phyloP scores from a whole-genome alignment of 2,329 filamentous ascomycete species.

The Colletotrichum godetiae region DNA sequence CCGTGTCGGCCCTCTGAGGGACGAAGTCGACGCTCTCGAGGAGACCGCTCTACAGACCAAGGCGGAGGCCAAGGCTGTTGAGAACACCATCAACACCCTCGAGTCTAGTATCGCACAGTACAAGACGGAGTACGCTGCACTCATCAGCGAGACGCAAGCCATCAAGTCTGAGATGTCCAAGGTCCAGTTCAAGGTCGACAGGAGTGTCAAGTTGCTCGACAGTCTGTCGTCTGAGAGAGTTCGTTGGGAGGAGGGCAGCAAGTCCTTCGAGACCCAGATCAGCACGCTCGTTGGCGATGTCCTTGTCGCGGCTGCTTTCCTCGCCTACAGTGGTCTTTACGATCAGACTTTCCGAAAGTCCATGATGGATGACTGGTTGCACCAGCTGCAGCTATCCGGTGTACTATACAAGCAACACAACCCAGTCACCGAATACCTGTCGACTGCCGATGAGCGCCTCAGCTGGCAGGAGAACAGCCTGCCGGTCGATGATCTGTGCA shows the following conservation, averaged over 20 bases:
- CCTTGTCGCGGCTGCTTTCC: slow-evolving; percentile 93
- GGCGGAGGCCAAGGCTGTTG: slow-evolving; percentile 90
- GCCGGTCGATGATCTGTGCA: slow-evolving; percentile 97
- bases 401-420: slow-evolving; percentile 94
- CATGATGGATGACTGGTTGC: slow-evolving; percentile 97
- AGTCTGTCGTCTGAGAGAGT: slow-evolving; percentile 93
- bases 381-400: slow-evolving; percentile 92
- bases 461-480: slow-evolving; percentile 95
- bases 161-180: slow-evolving; percentile 98
- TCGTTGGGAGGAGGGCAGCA: slow-evolving; percentile 97
- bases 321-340: slow-evolving; percentile 96
- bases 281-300: slow-evolving; percentile 96
- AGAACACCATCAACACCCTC: slow-evolving; percentile 84
- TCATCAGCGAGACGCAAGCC: slow-evolving; percentile 96
- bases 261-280: slow-evolving; percentile 97
- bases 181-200: slow-evolving; percentile 97
- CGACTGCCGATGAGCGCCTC: slow-evolving; percentile 93
- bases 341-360: slow-evolving; percentile 98
- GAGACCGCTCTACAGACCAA: slow-evolving; percentile 92
- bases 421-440: slow-evolving; percentile 94
- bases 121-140: slow-evolving; percentile 93
- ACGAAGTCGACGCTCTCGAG: slow-evolving; percentile 89
- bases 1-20: slow-evolving; percentile 89
- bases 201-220: slow-evolving; percentile 92
- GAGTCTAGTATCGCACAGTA: slow-evolving; percentile 94